Conservation (phyloP, 371 early-diverging fungal species). For the Mortierella sp. region DNA sequence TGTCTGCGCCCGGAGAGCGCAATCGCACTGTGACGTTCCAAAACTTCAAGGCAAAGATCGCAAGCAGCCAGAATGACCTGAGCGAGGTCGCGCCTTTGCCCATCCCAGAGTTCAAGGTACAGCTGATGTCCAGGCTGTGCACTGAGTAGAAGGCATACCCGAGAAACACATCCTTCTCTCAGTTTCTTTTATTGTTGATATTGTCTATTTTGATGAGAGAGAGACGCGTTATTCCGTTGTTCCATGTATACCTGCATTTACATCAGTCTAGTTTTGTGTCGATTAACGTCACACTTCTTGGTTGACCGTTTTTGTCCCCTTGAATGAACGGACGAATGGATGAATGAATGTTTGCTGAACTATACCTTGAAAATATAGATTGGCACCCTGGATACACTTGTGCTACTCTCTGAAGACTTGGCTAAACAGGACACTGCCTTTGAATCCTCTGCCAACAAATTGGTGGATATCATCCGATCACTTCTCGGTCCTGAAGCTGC, state of each 20-base stretch:
- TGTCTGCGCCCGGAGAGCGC: slow-evolving; percentile 58
- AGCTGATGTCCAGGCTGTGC: background rate
- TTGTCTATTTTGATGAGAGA: no score
- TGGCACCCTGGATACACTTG: slow-evolving; percentile 93
- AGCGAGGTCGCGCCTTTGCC: slow-evolving; percentile 75
- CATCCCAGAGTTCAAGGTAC: slow-evolving; percentile 81
- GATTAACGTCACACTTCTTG: no score
- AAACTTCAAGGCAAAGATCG: slow-evolving; percentile 57
- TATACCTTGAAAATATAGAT: slow-evolving; percentile 65
- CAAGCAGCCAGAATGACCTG: slow-evolving; percentile 52
- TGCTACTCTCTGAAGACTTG: slow-evolving; percentile 93
- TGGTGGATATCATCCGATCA: slow-evolving; percentile 81
- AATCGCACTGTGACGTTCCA: slow-evolving; percentile 55
- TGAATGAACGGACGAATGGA: background rate
- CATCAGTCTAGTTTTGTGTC: no score
- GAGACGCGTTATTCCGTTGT: no score
- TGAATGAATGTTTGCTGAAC: no score
- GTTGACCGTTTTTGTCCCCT: slow-evolving; percentile 1
- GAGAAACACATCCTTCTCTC: no score
- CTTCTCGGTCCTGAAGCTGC: slow-evolving; percentile 65
- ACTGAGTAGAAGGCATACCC: no score
- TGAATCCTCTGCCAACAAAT: slow-evolving; percentile 81
- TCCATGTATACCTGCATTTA: no score
- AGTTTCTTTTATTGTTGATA: no score
- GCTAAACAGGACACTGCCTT: slow-evolving; percentile 83